These are phyloP conservation scores for Eucalyptus caleyi DNA, from an alignment of 345 rosid genomes.

Conservation along the genomic window DNA sequence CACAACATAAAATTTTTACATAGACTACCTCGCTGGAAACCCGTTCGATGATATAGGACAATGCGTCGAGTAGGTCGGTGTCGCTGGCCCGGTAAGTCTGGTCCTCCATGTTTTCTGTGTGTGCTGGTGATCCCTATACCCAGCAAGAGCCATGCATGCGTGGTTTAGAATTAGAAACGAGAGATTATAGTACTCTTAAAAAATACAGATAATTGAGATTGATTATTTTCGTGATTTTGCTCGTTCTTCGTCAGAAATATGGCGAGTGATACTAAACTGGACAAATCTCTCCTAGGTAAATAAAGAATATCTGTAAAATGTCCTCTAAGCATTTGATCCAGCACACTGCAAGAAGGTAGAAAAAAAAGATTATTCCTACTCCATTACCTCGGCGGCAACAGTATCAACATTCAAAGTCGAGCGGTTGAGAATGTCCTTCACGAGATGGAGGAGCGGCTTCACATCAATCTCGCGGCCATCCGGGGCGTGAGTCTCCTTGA, in stretches of 20 bases:
- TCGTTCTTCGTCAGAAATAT: background rate
- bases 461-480: conserved; percentile 46
- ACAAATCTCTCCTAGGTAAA: background rate
- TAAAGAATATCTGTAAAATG: background rate
- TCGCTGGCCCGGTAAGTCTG: conserved; percentile 5
- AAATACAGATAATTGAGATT: background rate
- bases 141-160: background rate
- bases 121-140: background rate
- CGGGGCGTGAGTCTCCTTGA: conserved; percentile 46
- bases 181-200: background rate
- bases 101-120: conserved; percentile 14
- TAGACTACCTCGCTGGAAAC: conserved; percentile 44
- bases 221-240: background rate
- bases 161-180: background rate
- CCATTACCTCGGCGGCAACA: background rate
- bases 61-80: conserved; percentile 14
- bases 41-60: conserved; percentile 47
- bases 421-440: conserved; percentile 55
- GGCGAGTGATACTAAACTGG: background rate
- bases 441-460: conserved; percentile 42
- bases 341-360: background rate
- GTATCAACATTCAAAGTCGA: background rate
- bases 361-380: background rate
- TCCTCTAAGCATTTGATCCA: background rate
- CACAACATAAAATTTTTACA: background rate